Base-by-base conservation (phyloP, 441 rosid species). In the Capsella rubella region DNA sequence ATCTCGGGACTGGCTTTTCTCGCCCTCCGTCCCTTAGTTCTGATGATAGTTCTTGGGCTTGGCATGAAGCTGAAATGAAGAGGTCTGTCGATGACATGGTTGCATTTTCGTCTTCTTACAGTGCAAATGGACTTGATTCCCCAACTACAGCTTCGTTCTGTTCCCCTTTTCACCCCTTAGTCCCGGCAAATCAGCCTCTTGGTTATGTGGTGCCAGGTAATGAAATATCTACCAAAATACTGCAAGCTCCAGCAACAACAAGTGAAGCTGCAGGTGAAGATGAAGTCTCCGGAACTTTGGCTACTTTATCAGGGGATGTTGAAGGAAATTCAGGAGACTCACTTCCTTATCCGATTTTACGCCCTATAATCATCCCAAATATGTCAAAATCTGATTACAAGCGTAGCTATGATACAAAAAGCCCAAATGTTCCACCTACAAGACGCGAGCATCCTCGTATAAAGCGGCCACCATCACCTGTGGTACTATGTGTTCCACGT, bases 11-110 rank as follows among this genome's bases (percentile, higher is more conserved):
- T 32, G 93, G 96, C 71, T 95, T 89, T 81, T 95, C 99, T 81
- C 90, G 98, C 65, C 90, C 99, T 73, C 93, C 97, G 60, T 95
- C 99, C 53, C 95, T 89, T 80, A 92, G 99, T 83, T 95, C 99
- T 80, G 99, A 95, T 83, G 99, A 95, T 86, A 88, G 99, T 81
- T 85, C 88, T 45, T 95, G 98, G 97, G 92, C 99, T 80, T 88
- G 93, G 95, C 96, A 78, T 81, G 99, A 95, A 85, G 98, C 99
- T 59, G 99, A 92, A 80, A 89, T 95, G 86, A 95, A 85, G 79
- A 89, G 97, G 75, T 80, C 96, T 51, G 97, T 95, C 80, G 99
- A 95, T 83, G 99, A 95, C 78, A 86, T 95, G 99, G 97, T 92
- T 84, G 96, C 98, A 16, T 89, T 89, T 86, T 87, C 98, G 29